Conservation (phyloP, 306 rosid genomes). For the Ochetophila trinervis region DNA sequence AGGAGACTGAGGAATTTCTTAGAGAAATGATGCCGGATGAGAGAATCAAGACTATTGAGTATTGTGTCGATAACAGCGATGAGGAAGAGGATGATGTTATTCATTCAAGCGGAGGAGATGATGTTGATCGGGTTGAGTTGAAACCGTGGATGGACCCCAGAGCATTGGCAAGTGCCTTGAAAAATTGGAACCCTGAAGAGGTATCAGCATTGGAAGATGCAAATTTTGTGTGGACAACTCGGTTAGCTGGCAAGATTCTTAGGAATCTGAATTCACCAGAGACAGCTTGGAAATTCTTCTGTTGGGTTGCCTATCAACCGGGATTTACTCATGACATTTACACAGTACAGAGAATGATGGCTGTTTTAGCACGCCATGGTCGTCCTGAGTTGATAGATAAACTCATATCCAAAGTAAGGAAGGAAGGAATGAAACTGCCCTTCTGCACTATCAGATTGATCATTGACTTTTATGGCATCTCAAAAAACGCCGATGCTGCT, state of each 20-base stretch:
- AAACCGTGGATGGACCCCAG: slow-evolving; percentile 83
- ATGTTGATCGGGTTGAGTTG: slow-evolving; percentile 32
- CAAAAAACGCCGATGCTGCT: slow-evolving; percentile 78
- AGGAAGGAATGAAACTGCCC: slow-evolving; percentile 69
- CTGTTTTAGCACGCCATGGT: slow-evolving; percentile 67
- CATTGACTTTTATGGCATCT: slow-evolving; percentile 72
- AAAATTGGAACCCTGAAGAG: slow-evolving; percentile 62
- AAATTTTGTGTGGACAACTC: slow-evolving; percentile 68
- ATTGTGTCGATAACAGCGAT: slow-evolving; percentile 37
- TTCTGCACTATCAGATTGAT: slow-evolving; percentile 66
- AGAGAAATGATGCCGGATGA: slow-evolving; percentile 49
- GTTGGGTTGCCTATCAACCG: slow-evolving; percentile 71
- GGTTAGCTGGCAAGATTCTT: slow-evolving; percentile 72
- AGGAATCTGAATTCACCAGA: slow-evolving; percentile 60
- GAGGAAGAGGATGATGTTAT: slow-evolving; percentile 29
- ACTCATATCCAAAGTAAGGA: slow-evolving; percentile 59
- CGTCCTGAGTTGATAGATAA: slow-evolving; percentile 54
- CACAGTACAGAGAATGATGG: slow-evolving; percentile 70
- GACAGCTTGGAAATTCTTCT: slow-evolving; percentile 78
- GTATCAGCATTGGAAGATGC: slow-evolving; percentile 62
- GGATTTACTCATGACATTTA: slow-evolving; percentile 74
- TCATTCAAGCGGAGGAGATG: slow-evolving; percentile 26
- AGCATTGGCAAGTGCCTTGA: slow-evolving; percentile 62
- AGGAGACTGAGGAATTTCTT: slow-evolving; percentile 40
- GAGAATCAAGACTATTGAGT: slow-evolving; percentile 43